Conservation (phyloP, 2,329 filamentous ascomycete species). For the Endoconidiophora laricicola region DNA sequence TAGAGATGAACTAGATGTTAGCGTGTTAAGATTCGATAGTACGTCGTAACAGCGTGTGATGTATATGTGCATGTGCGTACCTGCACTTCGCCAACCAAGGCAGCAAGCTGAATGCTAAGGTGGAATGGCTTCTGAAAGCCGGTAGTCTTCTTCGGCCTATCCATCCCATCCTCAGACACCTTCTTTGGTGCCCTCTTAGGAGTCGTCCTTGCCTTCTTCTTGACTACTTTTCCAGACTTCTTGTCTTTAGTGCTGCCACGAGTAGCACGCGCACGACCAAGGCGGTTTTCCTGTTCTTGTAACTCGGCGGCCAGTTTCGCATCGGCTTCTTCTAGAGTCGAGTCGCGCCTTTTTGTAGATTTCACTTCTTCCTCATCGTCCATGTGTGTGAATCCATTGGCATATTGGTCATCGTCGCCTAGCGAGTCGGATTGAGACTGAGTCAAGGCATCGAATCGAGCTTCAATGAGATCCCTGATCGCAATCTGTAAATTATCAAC, state of each 20-base stretch:
- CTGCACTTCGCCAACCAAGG: conserved; percentile 52
- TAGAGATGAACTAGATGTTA: conserved; percentile 21
- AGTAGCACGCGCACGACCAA: conserved; percentile 51
- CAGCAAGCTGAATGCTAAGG: conserved; percentile 52
- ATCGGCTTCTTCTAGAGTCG: conserved; percentile 51
- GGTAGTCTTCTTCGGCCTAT: conserved; percentile 64
- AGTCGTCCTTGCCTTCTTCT: conserved; percentile 40
- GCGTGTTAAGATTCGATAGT: neutral
- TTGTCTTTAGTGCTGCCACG: conserved; percentile 52
- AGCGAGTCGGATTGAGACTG: conserved; percentile 25
- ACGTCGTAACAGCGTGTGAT: neutral
- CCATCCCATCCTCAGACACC: conserved; percentile 36
- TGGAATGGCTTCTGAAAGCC: conserved; percentile 83
- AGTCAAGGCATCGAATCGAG: conserved; percentile 55
- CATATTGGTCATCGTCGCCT: conserved; percentile 1
- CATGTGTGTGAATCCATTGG: neutral
- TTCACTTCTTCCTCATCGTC: conserved; percentile 19
- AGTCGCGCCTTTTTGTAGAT: conserved; percentile 17
- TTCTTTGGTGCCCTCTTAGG: conserved; percentile 67
- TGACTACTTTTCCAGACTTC: conserved; percentile 46
- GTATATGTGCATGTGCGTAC: conserved; percentile 26
- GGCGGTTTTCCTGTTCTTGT: conserved; percentile 79
- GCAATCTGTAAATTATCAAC: conserved; percentile 32
- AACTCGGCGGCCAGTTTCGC: conserved; percentile 73
- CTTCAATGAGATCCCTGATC: conserved; percentile 56